These are phyloP conservation scores for Kurtzmaniella quercitrusa DNA, from an alignment of 1,139 yeast species.

Conservation along the genomic window DNA sequence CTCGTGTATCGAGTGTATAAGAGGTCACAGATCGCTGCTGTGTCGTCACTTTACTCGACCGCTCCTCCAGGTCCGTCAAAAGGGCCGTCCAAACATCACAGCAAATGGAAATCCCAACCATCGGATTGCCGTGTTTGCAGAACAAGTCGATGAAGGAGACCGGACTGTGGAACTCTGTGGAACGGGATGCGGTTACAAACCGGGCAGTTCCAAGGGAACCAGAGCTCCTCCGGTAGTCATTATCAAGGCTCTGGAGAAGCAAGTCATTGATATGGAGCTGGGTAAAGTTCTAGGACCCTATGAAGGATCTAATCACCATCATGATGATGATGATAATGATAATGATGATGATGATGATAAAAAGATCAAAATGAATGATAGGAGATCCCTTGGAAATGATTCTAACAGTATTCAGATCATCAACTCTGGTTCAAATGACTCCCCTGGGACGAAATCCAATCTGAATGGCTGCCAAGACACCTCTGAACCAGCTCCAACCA, in stretches of 20 bases:
- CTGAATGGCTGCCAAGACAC: not conserved
- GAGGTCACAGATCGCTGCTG: constrained; percentile 88
- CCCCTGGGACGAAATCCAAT: not conserved
- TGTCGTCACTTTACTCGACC: constrained; percentile 82
- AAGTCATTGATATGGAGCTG: constrained; percentile 45
- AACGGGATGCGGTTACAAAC: constrained; percentile 4
- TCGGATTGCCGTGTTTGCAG: constrained; percentile 57
- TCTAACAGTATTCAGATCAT: too few species aligned
- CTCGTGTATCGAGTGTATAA: constrained; percentile 86
- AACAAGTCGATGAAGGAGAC: constrained; percentile 27
- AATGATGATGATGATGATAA: too few species aligned
- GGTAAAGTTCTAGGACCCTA: constrained; percentile 44
- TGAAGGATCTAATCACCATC: constrained; percentile 17
- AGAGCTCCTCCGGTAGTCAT: constrained; percentile 32
- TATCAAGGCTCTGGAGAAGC: constrained; percentile 45
- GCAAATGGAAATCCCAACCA: constrained; percentile 46
- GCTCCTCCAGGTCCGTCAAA: constrained; percentile 76
- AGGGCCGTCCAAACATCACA: constrained; percentile 72
- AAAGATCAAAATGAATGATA: too few species aligned
- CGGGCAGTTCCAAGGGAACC: not conserved
- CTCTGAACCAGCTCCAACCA: constrained; percentile 14
- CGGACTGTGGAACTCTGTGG: not conserved
- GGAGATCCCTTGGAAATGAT: too few species aligned
- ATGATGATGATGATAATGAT: too few species aligned
- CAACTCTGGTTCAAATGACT: not conserved